Evolutionary conservation across 331 rosid genomes (phyloP).

Genomic region (Spiraea crenata): DNA sequence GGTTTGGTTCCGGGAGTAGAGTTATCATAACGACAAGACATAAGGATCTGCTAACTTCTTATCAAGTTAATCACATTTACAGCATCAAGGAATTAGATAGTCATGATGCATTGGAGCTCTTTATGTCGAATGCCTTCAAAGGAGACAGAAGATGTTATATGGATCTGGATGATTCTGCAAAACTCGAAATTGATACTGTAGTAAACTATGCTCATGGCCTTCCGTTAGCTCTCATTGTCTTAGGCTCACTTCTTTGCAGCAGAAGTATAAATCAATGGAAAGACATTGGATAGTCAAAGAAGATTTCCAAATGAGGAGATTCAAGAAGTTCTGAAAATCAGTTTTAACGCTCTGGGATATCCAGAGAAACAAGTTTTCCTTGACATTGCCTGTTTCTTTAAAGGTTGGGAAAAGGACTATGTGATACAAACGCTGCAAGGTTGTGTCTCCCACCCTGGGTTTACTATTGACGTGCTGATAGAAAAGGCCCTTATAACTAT

Average conservation of each 20-base stretch:
- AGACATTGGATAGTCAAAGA: no score
- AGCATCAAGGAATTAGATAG: no score
- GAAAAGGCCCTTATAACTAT: background rate
- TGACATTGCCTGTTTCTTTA: conserved; percentile 14
- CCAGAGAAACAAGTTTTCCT: background rate
- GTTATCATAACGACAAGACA: no score
- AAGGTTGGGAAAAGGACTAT: background rate
- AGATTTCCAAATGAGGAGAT: no score
- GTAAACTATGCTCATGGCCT: background rate
- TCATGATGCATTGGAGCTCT: no score
- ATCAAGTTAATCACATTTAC: no score
- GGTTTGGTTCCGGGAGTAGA: no score
- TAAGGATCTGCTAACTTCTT: no score
- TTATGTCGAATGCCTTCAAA: no score
- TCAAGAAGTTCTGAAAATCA: background rate
- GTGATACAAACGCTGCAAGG: background rate
- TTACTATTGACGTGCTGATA: background rate
- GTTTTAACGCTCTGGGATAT: background rate
- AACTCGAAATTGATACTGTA: background rate
- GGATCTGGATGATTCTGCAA: no score
- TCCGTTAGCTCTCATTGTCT: background rate
- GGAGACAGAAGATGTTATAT: no score
- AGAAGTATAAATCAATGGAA: background rate
- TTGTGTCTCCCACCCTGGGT: background rate
- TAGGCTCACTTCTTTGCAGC: background rate